Base-by-base conservation (phyloP, 2,329 filamentous ascomycete genomes). In the Fusarium neocosmosporiellum region DNA sequence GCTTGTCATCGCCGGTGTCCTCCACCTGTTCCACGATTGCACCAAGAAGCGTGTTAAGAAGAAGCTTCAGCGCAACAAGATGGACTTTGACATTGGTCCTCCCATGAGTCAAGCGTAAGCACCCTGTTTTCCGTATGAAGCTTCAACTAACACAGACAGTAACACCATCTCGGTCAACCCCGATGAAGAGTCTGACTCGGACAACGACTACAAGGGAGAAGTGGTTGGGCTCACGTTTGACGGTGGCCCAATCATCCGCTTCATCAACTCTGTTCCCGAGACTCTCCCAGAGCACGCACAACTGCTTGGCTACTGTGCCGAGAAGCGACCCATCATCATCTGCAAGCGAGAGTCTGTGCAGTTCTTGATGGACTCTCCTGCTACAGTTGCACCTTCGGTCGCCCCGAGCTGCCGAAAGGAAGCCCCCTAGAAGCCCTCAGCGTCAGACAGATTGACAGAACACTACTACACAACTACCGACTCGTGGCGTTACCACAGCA, bases 1-100 rank as follows among this genome's bases (percentile, higher is more conserved):
- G 3, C 82, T 90, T 10, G 88, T 90, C 31, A 87, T 90, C 58
- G 88, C 88, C 7, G 88, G 87, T 1, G 72, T 89, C 48, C 84
- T 87, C 39, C 83, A 88, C 76, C 80, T 88, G 41, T 78, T 88
- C 53, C 84, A 86, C 64, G 81, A 82, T 60, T 81, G 78, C 69
- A 80, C 81, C 10, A 79, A 76, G 37, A 82, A 81, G 65, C 79
- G 80, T 5, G 76, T 86, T 24, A 81, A 80, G 69, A 81, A 78
- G 41, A 71, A 78, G n/a, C 67, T 72, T 10, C 71, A 63, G 27
- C 68, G 71, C 7, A 79, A 77, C 54, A 73, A 75, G 16, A 71
- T 61, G 29, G 69, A 75, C 7, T 63, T 75, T 31, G 72, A 75
- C 18, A 73, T 71, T 27, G 79, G 80, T 14, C 81, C 81, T 36